A percentile compares a stretch with the other conserved stretches of the same genome.
These are phyloP conservation scores for Malassezia sympodialis DNA, from an alignment of 1,284 basidiomycete species.

Conservation along the genomic window DNA sequence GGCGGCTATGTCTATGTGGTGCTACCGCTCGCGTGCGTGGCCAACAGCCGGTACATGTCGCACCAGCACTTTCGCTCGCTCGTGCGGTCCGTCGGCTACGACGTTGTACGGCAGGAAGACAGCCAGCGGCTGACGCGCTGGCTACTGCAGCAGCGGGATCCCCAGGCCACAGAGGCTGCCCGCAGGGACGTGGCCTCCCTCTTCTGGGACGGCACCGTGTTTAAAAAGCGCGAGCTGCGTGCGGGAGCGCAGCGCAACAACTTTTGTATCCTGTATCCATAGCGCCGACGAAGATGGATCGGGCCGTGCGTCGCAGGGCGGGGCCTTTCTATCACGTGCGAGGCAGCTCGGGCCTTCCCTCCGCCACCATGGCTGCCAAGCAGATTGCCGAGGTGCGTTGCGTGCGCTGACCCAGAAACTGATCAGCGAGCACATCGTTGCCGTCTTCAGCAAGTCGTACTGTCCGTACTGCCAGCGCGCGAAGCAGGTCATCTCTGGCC, in stretches of 20 bases:
- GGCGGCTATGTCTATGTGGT: slow-evolving; percentile 49
- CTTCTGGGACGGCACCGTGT: slow-evolving; percentile 42
- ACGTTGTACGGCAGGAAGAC: slow-evolving; percentile 43
- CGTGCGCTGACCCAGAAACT: slow-evolving; percentile 23
- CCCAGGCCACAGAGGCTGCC: neutral
- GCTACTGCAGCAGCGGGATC: slow-evolving; percentile 32
- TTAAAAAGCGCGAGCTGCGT: slow-evolving; percentile 44
- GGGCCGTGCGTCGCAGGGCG: too few relatives aligned
- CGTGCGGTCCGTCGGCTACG: slow-evolving; percentile 46
- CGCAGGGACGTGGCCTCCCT: neutral
- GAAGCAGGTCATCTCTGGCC: slow-evolving; percentile 44
- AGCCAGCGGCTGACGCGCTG: slow-evolving; percentile 48
- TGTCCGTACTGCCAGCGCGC: slow-evolving; percentile 45
- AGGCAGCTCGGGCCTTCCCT: neutral
- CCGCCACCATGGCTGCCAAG: slow-evolving; percentile 43
- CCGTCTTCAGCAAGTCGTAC: slow-evolving; percentile 49
- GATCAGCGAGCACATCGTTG: slow-evolving; percentile 44
- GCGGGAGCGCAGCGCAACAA: slow-evolving; percentile 48
- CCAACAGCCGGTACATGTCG: slow-evolving; percentile 48
- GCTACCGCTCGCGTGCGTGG: slow-evolving; percentile 49
- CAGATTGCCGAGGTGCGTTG: slow-evolving; percentile 33
- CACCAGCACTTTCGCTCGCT: slow-evolving; percentile 42
- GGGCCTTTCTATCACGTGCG: slow-evolving; percentile 1
- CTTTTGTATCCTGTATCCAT: slow-evolving; percentile 40
- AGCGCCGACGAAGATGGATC: too few relatives aligned